These are phyloP conservation scores for Lasiosphaeria hispida DNA, from an alignment of 495 filamentous ascomycete genomes.

Conservation along the genomic window DNA sequence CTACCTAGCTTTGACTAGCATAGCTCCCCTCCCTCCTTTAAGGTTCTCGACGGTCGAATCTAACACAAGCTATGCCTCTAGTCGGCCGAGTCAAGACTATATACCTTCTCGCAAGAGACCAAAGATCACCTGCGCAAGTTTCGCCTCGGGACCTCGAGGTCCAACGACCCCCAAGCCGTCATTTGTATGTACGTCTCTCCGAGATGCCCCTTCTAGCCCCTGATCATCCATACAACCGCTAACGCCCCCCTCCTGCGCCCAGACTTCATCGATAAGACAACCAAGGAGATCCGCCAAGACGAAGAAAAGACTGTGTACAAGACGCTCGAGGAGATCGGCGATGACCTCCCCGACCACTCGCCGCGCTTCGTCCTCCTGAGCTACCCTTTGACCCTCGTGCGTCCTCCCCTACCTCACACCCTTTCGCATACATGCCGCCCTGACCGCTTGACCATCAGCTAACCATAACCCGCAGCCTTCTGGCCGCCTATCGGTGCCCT, in stretches of 20 bases:
- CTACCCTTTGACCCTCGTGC: conserved; percentile 80
- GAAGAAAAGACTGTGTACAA: conserved; percentile 70
- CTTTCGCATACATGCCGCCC: not conserved
- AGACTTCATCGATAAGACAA: conserved; percentile 86
- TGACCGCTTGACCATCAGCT: not conserved
- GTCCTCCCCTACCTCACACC: conserved; percentile 16
- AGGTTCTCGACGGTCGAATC: not conserved
- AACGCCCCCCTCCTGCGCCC: conserved; percentile 6
- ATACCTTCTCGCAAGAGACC: conserved; percentile 87
- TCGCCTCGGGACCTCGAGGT: conserved; percentile 81
- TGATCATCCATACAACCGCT: not conserved
- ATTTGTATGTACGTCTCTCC: conserved; percentile 72
- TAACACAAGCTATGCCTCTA: conserved; percentile 14
- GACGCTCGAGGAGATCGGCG: conserved; percentile 71
- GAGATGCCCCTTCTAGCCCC: not conserved
- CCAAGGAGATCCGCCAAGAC: conserved; percentile 79
- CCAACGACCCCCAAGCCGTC: conserved; percentile 83
- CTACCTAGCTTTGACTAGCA: not conserved
- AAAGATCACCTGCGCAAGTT: conserved; percentile 87
- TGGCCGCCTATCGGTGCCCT: conserved; percentile 58
- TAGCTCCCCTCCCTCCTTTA: not conserved
- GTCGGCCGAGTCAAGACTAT: conserved; percentile 85
- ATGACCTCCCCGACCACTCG: conserved; percentile 89
- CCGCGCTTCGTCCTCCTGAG: conserved; percentile 87
- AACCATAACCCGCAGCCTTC: conserved; percentile 33